Evolutionary conservation across 352 stramenopile species (phyloP), one percentile per base, ranked within the genome.

Genomic region (Phytophthora tubulina): DNA sequence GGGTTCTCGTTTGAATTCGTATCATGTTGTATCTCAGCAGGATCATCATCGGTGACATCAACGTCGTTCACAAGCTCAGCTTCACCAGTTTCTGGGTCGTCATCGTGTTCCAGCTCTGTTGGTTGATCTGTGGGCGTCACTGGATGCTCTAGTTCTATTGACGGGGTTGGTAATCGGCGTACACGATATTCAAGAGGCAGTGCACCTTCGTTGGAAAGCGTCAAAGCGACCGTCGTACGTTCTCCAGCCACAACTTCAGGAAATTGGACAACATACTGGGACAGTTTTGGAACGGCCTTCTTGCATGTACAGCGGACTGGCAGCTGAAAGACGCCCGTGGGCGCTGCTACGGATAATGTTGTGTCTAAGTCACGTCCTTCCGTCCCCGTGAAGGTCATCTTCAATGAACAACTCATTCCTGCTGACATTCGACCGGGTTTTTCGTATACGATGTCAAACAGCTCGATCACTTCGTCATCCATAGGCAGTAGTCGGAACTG

Each of bases 361-460:
- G 72, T 84, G 3, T 87, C 70, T 13, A 98, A 83, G 52, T 98
- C 93, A 4, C 84, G 60, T 13, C 86, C 77, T 36, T 91, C 61
- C 0, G 53, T 63, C 0, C 82, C 89, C 4, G 79, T 90, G 53
- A 97, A 98, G 0, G 70, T 83, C 62, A 97, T 84, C 13, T 82
- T 70, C 8, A 98, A 70, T 1, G 57, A 54, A 32, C 92, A 97
- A 13, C 77, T 81, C 80, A 94, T 97, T 11, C 93, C 95, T 5
- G 94, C 95, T 0, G 88, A 96, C 91, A 98, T 97, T 0, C 95
- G 75, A 4, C 95, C 94, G 2, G 93, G 95, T 30, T 87, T 87
- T 10, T 94, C 79, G 52, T 96, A 98, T 21, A 70, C 67, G 30
- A 98, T 79, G n/a, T 96, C 87, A 53, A 98, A 98, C 30, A 92